Conservation (phyloP, 805 yeast genomes). For the Candida odintsovae region DNA sequence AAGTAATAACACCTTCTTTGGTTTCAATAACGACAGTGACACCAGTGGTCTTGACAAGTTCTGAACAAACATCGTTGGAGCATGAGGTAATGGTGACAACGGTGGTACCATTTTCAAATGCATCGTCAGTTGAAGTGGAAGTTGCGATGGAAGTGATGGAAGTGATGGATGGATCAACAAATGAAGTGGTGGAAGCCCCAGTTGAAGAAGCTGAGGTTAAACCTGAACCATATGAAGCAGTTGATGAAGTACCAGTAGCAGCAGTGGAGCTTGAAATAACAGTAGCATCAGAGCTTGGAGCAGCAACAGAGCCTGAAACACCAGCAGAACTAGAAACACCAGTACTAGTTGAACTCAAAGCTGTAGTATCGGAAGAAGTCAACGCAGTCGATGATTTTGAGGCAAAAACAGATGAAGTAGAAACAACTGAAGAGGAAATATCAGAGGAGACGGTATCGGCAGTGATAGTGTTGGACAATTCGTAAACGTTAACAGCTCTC, state of each 20-base stretch:
- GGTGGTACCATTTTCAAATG: slow-evolving; percentile 19
- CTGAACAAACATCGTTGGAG: slow-evolving; percentile 12
- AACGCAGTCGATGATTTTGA: neutral
- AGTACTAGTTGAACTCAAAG: too few relatives aligned
- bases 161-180: slow-evolving; percentile 6
- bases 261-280: neutral
- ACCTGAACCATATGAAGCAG: slow-evolving; percentile 11
- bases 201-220: slow-evolving; percentile 7
- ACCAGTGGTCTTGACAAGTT: slow-evolving; percentile 23
- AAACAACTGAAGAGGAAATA: neutral
- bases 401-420: neutral
- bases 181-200: neutral
- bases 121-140: slow-evolving; percentile 21
- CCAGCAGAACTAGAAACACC: too few relatives aligned
- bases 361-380: neutral
- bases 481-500: slow-evolving; percentile 11
- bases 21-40: slow-evolving; percentile 27
- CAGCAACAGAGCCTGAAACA: too few relatives aligned
- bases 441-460: slow-evolving; percentile 1
- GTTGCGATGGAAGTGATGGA: slow-evolving; percentile 20
- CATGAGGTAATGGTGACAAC: slow-evolving; percentile 25
- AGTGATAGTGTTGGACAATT: slow-evolving; percentile 5
- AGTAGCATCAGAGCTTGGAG: too few relatives aligned
- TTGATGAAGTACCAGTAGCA: slow-evolving; percentile 5
- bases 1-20: slow-evolving; percentile 14